Base-by-base conservation (phyloP, 106 monocot genomes). In the Xerophyta viscosa region DNA sequence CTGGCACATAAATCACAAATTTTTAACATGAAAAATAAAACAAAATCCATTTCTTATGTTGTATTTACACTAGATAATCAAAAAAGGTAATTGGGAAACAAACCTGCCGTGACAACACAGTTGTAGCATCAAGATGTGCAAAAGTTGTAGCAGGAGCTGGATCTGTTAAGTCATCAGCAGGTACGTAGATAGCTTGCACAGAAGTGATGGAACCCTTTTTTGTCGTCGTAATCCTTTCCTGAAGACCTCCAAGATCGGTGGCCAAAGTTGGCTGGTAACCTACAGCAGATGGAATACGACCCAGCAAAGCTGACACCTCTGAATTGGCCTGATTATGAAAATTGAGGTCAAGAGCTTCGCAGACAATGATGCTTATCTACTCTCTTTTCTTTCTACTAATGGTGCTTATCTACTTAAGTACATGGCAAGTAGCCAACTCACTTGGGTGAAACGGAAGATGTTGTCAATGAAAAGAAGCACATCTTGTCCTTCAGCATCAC, bases 141-240 rank as follows among this genome's bases (percentile, higher is more conserved):
- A 87, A 87, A 17, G 86, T 87, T 8, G 86, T 87, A 24, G 86
- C 86, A 24, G 86, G 86, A 39, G 86, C 86, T 29, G 86, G 86
- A 74, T 87, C 86, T 19, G 86, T 87, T 71, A 87, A 77, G 53
- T 80, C 86, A 73, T 87, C 86, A 62, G 86, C 86, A 73, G 86
- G 86, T 30, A 87, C 86, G 58, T 87, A 87, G 67, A 87, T 87
- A 67, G 86, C 86, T 45, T 87, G 86, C 10, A 87, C 81, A 49
- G 81, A 87, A 27, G 86, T 87, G 23, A 87, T n/a, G n/a, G n/a
- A 77, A 3, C 77, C 80, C 61, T 87, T 87, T 66, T 81, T 87
- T 41, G 86, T 87, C 15, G 86, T 81, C 10, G 86, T 87, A 67
- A 87, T 87, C 23, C 86, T 60, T 24, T 87, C 81, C 67, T 87